Conservation (phyloP, 176 grass and related monocot genomes). For the Elymus sibiricus region DNA sequence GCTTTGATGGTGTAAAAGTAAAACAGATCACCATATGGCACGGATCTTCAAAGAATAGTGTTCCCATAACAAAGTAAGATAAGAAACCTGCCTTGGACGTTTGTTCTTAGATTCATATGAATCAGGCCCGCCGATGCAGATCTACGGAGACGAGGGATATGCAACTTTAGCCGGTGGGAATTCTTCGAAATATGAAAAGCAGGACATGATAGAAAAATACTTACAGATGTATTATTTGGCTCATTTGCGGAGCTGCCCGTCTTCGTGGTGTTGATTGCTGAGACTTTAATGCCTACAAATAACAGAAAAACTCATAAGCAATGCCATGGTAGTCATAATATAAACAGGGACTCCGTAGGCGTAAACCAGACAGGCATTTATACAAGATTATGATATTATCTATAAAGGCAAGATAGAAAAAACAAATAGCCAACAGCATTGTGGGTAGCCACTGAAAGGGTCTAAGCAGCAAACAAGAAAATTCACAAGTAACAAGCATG, state of each 20-base stretch:
- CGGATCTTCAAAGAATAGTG: neutral
- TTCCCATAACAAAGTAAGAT: neutral
- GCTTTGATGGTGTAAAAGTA: neutral
- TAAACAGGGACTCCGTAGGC: neutral
- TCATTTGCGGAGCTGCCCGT: neutral
- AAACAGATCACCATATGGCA: neutral
- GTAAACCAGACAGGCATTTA: neutral
- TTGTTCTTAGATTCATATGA: neutral
- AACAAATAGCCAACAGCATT: too few species aligned
- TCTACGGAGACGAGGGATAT: neutral
- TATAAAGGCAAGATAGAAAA: neutral
- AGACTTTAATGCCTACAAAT: neutral
- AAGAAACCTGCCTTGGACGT: neutral
- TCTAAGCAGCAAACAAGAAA: neutral
- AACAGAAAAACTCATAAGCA: neutral
- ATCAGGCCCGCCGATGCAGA: neutral
- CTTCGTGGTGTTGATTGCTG: neutral
- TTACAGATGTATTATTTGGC: slow-evolving; percentile 8
- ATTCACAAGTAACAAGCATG: neutral
- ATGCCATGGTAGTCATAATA: neutral
- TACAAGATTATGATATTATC: slow-evolving; percentile 2
- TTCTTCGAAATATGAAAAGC: neutral
- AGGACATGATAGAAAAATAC: neutral
- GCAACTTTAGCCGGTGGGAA: neutral
- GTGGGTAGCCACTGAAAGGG: neutral